These are phyloP conservation scores for Penicillium malachiteum DNA, from an alignment of 495 filamentous ascomycete species.

Conservation along the genomic window DNA sequence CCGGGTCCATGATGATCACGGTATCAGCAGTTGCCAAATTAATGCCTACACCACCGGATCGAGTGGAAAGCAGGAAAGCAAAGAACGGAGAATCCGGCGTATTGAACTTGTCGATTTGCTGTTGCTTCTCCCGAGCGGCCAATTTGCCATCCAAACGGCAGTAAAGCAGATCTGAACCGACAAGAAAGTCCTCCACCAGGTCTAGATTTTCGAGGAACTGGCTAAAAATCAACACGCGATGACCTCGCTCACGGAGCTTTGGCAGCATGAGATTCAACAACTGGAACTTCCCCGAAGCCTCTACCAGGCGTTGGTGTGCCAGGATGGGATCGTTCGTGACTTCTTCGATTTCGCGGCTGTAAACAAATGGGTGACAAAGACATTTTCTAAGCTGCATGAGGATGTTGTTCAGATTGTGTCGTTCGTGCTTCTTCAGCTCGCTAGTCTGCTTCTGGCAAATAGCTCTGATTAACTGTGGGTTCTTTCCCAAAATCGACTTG, in stretches of 20 bases:
- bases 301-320: conserved; percentile 76
- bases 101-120: conserved; percentile 91
- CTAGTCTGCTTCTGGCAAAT: conserved; percentile 67
- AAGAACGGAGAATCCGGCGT: conserved; percentile 78
- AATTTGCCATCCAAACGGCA: conserved; percentile 85
- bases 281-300: conserved; percentile 87
- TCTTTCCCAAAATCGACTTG: conserved; percentile 88
- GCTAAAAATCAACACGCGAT: conserved; percentile 93
- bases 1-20: conserved; percentile 96
- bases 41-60: conserved; percentile 94
- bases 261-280: conserved; percentile 87
- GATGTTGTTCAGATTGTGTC: conserved; percentile 84
- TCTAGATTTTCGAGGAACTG: conserved; percentile 90
- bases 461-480: conserved; percentile 81
- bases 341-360: conserved; percentile 87
- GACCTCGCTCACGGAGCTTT: conserved; percentile 81
- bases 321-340: conserved; percentile 48
- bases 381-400: conserved; percentile 94
- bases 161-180: conserved; percentile 64
- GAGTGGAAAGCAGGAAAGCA: conserved; percentile 87
- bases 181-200: conserved; percentile 87
- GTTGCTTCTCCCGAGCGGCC: conserved; percentile 80
- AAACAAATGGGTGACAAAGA: conserved; percentile 93
- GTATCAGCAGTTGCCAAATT: conserved; percentile 97
- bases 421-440: conserved; percentile 61